Percentiles rank a stretch among this genome's conserved stretches.
These are phyloP conservation scores for Tieghemiomyces parasiticus DNA, from an alignment of 192 early-diverging fungal genomes.

Conservation along the genomic window DNA sequence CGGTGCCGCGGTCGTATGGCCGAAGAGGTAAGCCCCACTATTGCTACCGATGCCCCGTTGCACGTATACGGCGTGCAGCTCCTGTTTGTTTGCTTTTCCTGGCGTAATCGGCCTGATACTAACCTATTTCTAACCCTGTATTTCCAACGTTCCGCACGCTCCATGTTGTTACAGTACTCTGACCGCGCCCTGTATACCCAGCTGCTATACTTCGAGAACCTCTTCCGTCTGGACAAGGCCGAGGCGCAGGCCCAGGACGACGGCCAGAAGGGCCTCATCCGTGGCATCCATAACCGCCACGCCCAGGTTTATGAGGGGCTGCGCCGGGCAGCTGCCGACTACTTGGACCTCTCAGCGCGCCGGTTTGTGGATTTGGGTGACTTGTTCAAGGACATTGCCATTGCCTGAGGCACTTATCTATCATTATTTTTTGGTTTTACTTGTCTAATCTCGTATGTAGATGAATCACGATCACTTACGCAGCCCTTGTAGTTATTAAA, in stretches of 20 bases:
- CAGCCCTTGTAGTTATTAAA: too few species aligned
- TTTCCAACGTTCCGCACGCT: too few species aligned
- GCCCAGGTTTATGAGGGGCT: slow-evolving; percentile 26
- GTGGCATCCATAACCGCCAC: slow-evolving; percentile 22
- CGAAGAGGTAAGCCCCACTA: slow-evolving; percentile 35
- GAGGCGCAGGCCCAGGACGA: slow-evolving; percentile 7
- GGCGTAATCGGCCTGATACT: too few species aligned
- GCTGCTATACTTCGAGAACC: slow-evolving; percentile 53
- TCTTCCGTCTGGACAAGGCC: slow-evolving; percentile 45
- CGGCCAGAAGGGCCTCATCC: slow-evolving; percentile 12
- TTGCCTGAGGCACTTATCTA: slow-evolving; percentile 13
- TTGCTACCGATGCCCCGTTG: too few species aligned
- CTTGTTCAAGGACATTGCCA: slow-evolving; percentile 28
- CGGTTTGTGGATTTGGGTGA: slow-evolving; percentile 54
- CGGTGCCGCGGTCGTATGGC: slow-evolving; percentile 53
- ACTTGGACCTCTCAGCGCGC: slow-evolving; percentile 55
- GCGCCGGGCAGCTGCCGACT: slow-evolving; percentile 36
- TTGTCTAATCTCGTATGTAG: too few species aligned
- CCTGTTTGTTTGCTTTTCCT: too few species aligned
- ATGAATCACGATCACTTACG: too few species aligned
- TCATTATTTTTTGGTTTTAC: too few species aligned
- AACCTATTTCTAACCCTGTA: too few species aligned
- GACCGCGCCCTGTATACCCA: slow-evolving; percentile 70
- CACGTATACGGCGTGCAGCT: too few species aligned
- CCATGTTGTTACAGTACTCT: too few species aligned